Evolutionary conservation across 148 eudicot genomes (phyloP).

Genomic region (Camellia sinensis): DNA sequence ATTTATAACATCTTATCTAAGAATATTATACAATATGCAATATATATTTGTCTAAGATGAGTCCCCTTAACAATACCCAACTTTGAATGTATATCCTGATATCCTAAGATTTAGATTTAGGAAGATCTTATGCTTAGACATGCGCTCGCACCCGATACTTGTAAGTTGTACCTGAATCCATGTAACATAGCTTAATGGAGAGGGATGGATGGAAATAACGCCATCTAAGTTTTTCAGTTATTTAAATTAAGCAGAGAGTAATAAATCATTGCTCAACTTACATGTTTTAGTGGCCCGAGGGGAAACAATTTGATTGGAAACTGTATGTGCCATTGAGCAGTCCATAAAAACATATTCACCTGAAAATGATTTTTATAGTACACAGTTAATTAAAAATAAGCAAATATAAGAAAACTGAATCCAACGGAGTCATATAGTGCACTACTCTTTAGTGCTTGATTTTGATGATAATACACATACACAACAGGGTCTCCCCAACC

Average conservation of each 20-base stretch:
- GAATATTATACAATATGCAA: too few species aligned
- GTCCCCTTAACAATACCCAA: too few species aligned
- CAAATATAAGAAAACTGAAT: background rate
- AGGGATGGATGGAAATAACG: conserved; percentile 4
- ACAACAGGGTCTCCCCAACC: background rate
- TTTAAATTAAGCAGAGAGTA: conserved; percentile 5
- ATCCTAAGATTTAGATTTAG: too few species aligned
- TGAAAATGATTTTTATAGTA: conserved; percentile 21
- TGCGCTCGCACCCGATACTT: too few species aligned
- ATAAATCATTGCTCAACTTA: conserved; percentile 37
- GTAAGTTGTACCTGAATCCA: too few species aligned
- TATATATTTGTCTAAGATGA: too few species aligned
- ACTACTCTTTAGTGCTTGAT: background rate
- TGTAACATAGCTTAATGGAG: background rate
- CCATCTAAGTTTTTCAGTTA: conserved; percentile 1
- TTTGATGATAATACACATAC: background rate
- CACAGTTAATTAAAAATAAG: background rate
- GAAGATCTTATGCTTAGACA: too few species aligned
- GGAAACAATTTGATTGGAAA: conserved; percentile 71
- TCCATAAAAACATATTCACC: conserved; percentile 93
- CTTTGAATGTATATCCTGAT: too few species aligned
- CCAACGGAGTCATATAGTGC: background rate
- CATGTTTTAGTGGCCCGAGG: conserved; percentile 67
- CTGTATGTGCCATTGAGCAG: conserved; percentile 53
- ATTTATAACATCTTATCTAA: too few species aligned